Conservation (phyloP, 352 stramenopile species). For the Blastocystis sp. region DNA sequence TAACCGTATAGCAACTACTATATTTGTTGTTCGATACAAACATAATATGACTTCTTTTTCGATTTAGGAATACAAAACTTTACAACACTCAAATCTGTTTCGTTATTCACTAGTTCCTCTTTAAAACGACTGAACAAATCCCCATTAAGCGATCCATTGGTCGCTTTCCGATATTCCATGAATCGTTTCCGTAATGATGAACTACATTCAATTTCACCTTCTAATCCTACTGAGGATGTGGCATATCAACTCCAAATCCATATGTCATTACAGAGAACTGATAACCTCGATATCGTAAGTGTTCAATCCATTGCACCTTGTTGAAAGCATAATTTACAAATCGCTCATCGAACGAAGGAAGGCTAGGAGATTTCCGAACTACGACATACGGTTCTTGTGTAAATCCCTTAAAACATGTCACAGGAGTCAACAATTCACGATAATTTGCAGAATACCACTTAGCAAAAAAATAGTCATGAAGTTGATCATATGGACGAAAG, state of each 20-base stretch:
- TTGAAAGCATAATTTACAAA: constrained; percentile 66
- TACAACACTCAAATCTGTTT: constrained; percentile 24
- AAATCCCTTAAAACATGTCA: constrained; percentile 42
- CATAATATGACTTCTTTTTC: neutral
- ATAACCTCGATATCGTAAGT: constrained; percentile 64
- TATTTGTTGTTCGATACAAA: too few relatives aligned
- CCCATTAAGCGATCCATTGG: constrained; percentile 14
- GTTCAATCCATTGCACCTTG: constrained; percentile 64
- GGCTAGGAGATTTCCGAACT: constrained; percentile 44
- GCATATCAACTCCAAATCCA: constrained; percentile 63
- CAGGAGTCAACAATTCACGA: neutral
- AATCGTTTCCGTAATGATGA: constrained; percentile 25
- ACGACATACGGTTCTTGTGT: constrained; percentile 64
- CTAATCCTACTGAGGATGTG: constrained; percentile 56
- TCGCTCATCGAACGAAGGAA: constrained; percentile 63
- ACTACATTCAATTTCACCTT: neutral
- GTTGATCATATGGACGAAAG: constrained; percentile 28
- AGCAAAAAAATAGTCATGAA: constrained; percentile 49
- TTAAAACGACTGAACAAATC: constrained; percentile 6
- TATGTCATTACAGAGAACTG: constrained; percentile 62
- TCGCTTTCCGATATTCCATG: neutral
- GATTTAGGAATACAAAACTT: constrained; percentile 26
- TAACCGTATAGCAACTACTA: too few relatives aligned
- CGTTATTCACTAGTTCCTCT: neutral
- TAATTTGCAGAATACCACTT: constrained; percentile 3